Evolutionary conservation across 441 rosid genomes (phyloP), one percentile per base, ranked within the genome.

Genomic region (Hura crepitans): DNA sequence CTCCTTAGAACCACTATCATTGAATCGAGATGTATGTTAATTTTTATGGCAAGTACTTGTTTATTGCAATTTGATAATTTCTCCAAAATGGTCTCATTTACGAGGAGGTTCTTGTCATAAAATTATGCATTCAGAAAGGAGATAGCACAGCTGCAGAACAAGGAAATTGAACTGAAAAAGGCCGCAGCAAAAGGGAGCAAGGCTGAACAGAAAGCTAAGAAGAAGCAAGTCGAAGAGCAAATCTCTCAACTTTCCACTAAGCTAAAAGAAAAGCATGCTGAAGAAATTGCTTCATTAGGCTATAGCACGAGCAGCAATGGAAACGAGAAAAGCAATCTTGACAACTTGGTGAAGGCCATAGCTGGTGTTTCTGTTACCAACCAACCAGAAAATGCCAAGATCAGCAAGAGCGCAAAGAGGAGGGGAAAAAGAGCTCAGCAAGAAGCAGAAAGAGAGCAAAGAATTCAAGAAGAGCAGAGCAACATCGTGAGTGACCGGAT

Each of bases 181-280:
- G 96, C 84, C 0, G 99, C 99, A 54, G 97, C 97, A 10, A 92
- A 85, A 80, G 96, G 99, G 56, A 92, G 97, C 87, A 94, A 94
- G 81, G 96, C 97, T 49, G 97, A 94, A 75, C 99, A 89, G 81
- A 94, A 94, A 75, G 87, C 97, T 10, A 89, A 94, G 89, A 92
- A 90, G 90, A 94, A 92, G 87, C 92, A 85, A 74, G 94, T 88
- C 23, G 97, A 90, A 78, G 97, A 94, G 77, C 91, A 92, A 72
- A 76, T 94, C 13, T 80, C 90, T 0, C 86, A 70, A 72, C 97
- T 86, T 37, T 90, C 97, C 20, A 47, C 86, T 0, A 77, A 90
- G 77, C 91, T 94, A n/a, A 85, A 86, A 81, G 89, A 85, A 68
- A 92, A 80, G 62, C 99, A 94, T 23, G 81, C 94, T 5, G 74